Base-by-base conservation (phyloP, 768 basidiomycete genomes). In the Dendrothele bispora region DNA sequence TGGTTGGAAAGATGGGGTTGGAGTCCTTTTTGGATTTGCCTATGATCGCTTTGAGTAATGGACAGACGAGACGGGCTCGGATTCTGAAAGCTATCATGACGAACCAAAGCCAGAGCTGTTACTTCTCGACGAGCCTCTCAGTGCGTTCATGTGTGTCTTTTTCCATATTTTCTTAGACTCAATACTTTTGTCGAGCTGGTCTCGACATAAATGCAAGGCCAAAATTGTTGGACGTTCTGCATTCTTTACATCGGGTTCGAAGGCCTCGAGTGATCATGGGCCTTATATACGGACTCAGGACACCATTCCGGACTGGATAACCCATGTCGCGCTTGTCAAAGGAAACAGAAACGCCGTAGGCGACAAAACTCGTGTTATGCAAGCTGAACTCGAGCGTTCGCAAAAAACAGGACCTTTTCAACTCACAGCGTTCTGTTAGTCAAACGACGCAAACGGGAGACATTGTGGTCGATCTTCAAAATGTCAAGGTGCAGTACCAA, bases 121-220 rank as follows among this genome's bases (percentile, higher is more conserved):
- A 20, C 65, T 98, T 5, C 73, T 98, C n/a, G 94, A 97, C 51
- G 95, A 98, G 63, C 95, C 94, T 1, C 71, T 93, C 29, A 91
- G 91, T 92, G 54, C 48, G 84, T 29, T n/a, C n/a, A 40, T 35
- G 5, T 18, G 4, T 42, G 30, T 36, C 27, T 20, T 50, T 39
- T 29, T 36, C 28, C n/a, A 24, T 11, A 28, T 34, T n/a, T 4
- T 26, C 38, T 37, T 29, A 32, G 25, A 45, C 43, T 47, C 41
- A 38, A n/a, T n/a, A n/a, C n/a, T n/a, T n/a, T n/a, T n/a, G n/a
- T 6, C 4, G 22, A n/a, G 91, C 92, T 52, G 92, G 93, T 1
- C 70, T 95, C 12, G 92, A 95, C 55, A 68, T 72, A 3, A 54
- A 74, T 12, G 83, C 76, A 4, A 79, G 91, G 12, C 73, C 76